Evolutionary conservation across 768 basidiomycete genomes (phyloP).

Genomic region (Gymnopilus dilepis): DNA sequence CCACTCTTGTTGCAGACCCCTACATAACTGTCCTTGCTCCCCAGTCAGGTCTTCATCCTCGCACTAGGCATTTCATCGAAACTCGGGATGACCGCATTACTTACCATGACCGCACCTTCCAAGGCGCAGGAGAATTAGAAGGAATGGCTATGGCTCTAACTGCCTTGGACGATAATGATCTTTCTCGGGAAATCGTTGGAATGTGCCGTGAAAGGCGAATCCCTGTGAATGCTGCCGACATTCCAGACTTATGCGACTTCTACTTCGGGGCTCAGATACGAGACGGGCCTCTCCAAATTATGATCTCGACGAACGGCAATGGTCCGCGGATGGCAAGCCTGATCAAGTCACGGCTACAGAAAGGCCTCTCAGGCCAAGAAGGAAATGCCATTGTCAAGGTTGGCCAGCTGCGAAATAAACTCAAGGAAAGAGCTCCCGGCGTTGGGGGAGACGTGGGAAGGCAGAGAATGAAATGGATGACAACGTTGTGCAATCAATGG

Average conservation of each 20-base stretch:
- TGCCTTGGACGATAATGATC: conserved; percentile 83
- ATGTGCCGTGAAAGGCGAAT: conserved; percentile 71
- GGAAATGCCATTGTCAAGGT: conserved; percentile 83
- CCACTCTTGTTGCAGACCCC: conserved; percentile 83
- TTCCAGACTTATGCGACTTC: conserved; percentile 95
- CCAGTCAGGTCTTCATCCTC: conserved; percentile 61
- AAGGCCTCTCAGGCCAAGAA: conserved; percentile 68
- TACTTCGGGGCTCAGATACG: conserved; percentile 97
- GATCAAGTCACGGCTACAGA: conserved; percentile 72
- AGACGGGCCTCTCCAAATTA: conserved; percentile 89
- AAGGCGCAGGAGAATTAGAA: conserved; percentile 65
- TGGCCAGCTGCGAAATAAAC: conserved; percentile 69
- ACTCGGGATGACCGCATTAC: conserved; percentile 59
- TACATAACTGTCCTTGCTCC: conserved; percentile 82
- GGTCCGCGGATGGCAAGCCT: conserved; percentile 91
- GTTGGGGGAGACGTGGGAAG: conserved; percentile 79
- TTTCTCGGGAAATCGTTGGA: conserved; percentile 73
- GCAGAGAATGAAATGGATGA: conserved; percentile 93
- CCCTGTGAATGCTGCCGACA: conserved; percentile 96
- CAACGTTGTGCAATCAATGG: conserved; percentile 85
- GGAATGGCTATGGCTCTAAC: conserved; percentile 88
- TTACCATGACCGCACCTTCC: conserved; percentile 74
- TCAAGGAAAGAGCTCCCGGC: conserved; percentile 84
- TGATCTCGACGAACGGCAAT: conserved; percentile 95
- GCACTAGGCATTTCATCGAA: conserved; percentile 58